phyloP scores from a whole-genome alignment of 2,329 filamentous ascomycete species.

The Elsinoe australis region DNA sequence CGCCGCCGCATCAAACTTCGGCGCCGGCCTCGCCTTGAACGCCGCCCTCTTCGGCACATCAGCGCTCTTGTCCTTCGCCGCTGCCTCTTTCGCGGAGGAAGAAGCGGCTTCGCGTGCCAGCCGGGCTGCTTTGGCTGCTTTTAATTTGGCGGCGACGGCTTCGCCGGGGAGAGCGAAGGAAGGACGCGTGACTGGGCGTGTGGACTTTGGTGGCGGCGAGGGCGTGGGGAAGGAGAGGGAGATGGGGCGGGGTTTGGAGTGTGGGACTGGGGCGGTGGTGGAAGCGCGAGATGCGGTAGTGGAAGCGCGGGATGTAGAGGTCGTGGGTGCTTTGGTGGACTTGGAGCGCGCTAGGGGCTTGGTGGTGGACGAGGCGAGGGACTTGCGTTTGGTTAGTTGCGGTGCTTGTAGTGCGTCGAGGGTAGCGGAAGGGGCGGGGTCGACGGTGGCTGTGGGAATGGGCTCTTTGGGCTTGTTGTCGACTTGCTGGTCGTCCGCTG shows the following conservation, averaged over 20 bases:
- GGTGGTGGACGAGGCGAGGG: no score
- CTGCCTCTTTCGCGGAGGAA: background rate
- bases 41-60: conserved; percentile 30
- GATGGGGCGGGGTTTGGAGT: conserved; percentile 41
- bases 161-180: conserved; percentile 49
- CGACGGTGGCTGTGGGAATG: no score
- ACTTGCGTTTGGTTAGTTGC: no score
- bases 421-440: no score
- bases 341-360: no score
- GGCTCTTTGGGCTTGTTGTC: no score
- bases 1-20: conserved; percentile 21
- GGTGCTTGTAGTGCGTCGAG: no score
- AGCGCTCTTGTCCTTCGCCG: conserved; percentile 19
- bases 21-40: conserved; percentile 44
- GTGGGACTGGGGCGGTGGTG: conserved; percentile 26
- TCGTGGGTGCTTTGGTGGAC: no score
- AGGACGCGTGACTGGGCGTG: conserved; percentile 43
- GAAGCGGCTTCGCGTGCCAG: conserved; percentile 36
- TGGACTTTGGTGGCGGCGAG: conserved; percentile 42
- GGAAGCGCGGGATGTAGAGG: background rate
- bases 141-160: conserved; percentile 46
- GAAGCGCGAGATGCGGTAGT: conserved; percentile 18
- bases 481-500: no score
- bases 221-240: conserved; percentile 42
- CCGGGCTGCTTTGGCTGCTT: conserved; percentile 44